Conservation (phyloP, 352 stramenopile genomes). For the Pythium chondricola region DNA sequence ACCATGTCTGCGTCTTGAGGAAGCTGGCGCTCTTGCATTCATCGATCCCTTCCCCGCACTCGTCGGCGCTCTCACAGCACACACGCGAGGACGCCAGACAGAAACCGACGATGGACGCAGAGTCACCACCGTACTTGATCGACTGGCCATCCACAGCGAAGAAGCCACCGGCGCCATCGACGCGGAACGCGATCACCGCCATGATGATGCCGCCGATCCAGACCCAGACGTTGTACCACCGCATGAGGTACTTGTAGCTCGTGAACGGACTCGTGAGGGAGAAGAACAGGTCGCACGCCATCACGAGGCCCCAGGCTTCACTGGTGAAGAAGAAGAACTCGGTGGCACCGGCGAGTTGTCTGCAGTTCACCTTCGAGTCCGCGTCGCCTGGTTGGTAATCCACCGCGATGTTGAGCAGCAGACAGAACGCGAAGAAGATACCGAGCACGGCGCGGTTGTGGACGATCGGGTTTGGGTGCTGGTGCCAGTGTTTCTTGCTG, state of each 20-base stretch:
- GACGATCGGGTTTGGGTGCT: constrained; percentile 87
- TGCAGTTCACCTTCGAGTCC: constrained; percentile 41
- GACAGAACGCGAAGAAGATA: constrained; percentile 80
- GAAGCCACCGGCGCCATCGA: constrained; percentile 67
- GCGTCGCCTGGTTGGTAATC: constrained; percentile 62
- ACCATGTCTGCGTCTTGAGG: constrained; percentile 76
- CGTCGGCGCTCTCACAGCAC: constrained; percentile 52
- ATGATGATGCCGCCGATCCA: constrained; percentile 81
- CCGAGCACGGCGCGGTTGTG: constrained; percentile 78
- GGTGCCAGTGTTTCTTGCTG: constrained; percentile 85
- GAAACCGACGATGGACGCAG: constrained; percentile 68
- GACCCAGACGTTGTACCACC: constrained; percentile 84
- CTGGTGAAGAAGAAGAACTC: constrained; percentile 89
- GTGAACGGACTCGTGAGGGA: constrained; percentile 86
- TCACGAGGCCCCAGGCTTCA: constrained; percentile 83
- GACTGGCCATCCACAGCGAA: constrained; percentile 81
- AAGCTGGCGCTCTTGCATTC: constrained; percentile 58
- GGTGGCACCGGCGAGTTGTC: constrained; percentile 70
- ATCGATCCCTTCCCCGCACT: constrained; percentile 28
- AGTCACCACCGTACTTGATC: constrained; percentile 68
- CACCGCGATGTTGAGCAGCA: constrained; percentile 79
- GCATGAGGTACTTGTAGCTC: constrained; percentile 87
- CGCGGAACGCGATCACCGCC: constrained; percentile 66
- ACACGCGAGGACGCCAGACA: constrained; percentile 79
- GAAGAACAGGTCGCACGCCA: constrained; percentile 85